Evolutionary conservation across 2,329 filamentous ascomycete genomes (phyloP), one percentile per base, ranked within the genome.

Genomic region (Botrytis cinerea): DNA sequence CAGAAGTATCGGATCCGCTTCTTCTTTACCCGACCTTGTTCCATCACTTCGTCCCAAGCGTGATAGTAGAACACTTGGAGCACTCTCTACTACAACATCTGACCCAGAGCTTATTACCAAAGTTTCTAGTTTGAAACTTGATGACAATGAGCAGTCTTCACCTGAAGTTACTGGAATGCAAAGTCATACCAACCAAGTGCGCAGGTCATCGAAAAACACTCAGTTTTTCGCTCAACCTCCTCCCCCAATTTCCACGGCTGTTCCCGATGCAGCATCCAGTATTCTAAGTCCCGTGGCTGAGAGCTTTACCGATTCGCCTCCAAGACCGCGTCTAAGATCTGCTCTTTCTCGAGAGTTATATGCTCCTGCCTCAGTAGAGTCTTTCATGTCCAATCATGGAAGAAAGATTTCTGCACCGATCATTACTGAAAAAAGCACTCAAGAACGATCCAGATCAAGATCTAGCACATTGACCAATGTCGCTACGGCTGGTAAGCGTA

Each of bases 21-120:
- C 78, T 22, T 81, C 80, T 20, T 76, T 81, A n/a, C 80, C 80
- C n/a, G 80, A 81, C 62, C 76, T 81, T 20, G 75, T 80, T 32
- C 77, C 77, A 35, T 80, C 79, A 2, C 72, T 75, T 28, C 75
- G 76, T n/a, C 46, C 71, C 25, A 77, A 75, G 14, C 63, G 70
- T 54, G 77, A 76, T 20, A 72, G 71, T 51, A 38, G 71, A 62
- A 69, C 51, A 20, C 51, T 67, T 16, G 59, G 71, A 22, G 54
- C 51, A 25, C 45, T 67, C 20, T 45, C 45, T 32, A 70, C 45
- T 18, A 46, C 28, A 38, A 57, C 46, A 54, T 71, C 71, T 35
- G 43, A 70, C 10, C 57, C 70, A 14, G 75, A 77, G 62, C 54
- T 77, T n/a, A 68, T 73, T 54, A 48, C 72, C 14, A 71, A 66